Conservation (phyloP, 495 filamentous ascomycete species). For the Neurospora tetraspora region DNA sequence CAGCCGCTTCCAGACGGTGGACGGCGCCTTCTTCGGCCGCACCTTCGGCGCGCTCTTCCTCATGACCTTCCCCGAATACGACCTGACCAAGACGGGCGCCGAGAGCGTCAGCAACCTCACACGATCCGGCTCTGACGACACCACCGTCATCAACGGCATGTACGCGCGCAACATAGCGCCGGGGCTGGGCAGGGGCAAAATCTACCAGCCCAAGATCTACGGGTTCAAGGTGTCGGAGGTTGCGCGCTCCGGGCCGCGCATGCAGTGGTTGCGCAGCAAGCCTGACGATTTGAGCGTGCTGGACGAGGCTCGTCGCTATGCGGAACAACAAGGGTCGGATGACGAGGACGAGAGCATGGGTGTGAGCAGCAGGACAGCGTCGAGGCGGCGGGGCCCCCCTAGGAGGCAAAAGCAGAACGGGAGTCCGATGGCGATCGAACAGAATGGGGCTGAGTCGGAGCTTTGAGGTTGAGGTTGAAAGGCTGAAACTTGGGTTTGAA, state of each 20-base stretch:
- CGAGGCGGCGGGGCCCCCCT: constrained; percentile 26
- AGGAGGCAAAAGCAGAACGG: constrained; percentile 29
- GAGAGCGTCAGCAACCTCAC: constrained; percentile 33
- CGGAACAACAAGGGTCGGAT: constrained; percentile 34
- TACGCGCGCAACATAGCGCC: constrained; percentile 74
- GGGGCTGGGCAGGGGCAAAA: constrained; percentile 68
- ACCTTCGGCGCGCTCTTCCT: constrained; percentile 92
- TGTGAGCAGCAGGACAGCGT: constrained; percentile 24
- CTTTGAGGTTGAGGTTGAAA: constrained; percentile 16
- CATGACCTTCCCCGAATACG: constrained; percentile 94
- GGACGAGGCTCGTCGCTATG: constrained; percentile 62
- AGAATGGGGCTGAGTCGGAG: constrained; percentile 40
- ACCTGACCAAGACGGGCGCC: constrained; percentile 50
- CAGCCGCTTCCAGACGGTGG: constrained; percentile 94
- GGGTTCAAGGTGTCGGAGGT: constrained; percentile 88
- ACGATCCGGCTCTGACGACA: constrained; percentile 30
- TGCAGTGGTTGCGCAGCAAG: constrained; percentile 89
- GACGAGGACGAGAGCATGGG: constrained; percentile 40
- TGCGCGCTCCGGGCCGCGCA: constrained; percentile 77
- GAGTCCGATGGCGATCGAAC: constrained; percentile 43
- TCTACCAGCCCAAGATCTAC: constrained; percentile 95
- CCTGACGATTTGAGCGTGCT: constrained; percentile 69
- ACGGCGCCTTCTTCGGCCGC: constrained; percentile 95
- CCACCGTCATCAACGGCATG: constrained; percentile 69
- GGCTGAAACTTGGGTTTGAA: neutral